Evolutionary conservation across 1,139 yeast species (phyloP).

Genomic region (Saccharomyces hybrid): DNA sequence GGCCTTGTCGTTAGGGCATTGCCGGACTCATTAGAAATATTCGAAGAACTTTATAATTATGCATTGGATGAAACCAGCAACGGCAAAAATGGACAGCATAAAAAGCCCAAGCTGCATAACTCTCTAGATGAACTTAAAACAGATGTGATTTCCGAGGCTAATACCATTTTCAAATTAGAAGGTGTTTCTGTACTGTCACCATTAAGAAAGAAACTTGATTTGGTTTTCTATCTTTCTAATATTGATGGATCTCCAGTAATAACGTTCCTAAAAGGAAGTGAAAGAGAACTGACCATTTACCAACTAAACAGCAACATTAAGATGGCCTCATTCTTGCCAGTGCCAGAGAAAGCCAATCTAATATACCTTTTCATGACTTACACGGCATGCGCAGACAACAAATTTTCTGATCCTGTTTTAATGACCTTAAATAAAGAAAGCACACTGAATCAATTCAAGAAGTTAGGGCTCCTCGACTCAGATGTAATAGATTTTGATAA

Average conservation of each 20-base stretch:
- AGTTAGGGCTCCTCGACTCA: conserved; percentile 19
- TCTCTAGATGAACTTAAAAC: conserved; percentile 8
- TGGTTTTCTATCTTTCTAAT: conserved; percentile 28
- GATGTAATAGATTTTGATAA: conserved; percentile 26
- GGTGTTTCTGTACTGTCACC: conserved; percentile 47
- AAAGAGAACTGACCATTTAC: conserved; percentile 30
- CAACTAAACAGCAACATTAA: conserved; percentile 35
- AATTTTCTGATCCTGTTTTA: conserved; percentile 37
- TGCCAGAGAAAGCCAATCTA: conserved; percentile 41
- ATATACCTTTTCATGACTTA: conserved; percentile 37
- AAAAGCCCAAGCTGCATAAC: not conserved
- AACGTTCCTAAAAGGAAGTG: conserved; percentile 37
- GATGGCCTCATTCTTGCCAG: conserved; percentile 42
- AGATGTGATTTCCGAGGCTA: conserved; percentile 25
- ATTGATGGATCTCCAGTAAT: conserved; percentile 33
- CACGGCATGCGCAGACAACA: conserved; percentile 25
- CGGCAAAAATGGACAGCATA: conserved; percentile 18
- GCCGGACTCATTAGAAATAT: conserved; percentile 19
- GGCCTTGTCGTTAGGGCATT: conserved; percentile 15
- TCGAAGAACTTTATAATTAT: conserved; percentile 22
- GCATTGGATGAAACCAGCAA: conserved; percentile 5
- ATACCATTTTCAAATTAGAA: conserved; percentile 39
- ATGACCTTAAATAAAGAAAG: conserved; percentile 38
- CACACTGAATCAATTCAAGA: conserved; percentile 29
- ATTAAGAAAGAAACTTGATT: conserved; percentile 39